A percentile compares a stretch with the other conserved stretches of the same genome.
These are phyloP conservation scores for Cymbopogon flexuosus DNA, from an alignment of 202 grass and related monocot species.

Conservation along the genomic window DNA sequence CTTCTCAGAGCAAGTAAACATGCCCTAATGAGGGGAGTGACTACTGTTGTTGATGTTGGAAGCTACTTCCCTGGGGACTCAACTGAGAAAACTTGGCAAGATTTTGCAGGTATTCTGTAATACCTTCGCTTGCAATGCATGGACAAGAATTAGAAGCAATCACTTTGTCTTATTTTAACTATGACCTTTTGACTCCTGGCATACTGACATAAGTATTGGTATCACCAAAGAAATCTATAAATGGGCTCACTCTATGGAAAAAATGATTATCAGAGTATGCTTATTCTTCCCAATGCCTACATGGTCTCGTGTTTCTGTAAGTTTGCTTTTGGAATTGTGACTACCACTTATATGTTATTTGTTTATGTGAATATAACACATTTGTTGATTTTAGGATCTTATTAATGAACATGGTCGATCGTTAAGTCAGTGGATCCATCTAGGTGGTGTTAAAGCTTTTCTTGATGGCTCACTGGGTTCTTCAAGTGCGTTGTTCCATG, in stretches of 20 bases:
- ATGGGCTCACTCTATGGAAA: slow-evolving; percentile 75
- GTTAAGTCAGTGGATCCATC: slow-evolving; percentile 79
- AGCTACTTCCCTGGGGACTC: slow-evolving; percentile 58
- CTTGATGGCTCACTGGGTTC: slow-evolving; percentile 89
- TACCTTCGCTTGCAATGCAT: not conserved
- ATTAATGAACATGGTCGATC: slow-evolving; percentile 56
- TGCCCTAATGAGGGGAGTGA: slow-evolving; percentile 75
- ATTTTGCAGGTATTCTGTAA: slow-evolving; percentile 57
- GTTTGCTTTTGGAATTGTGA: slow-evolving; percentile 27
- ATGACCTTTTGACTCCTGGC: not conserved
- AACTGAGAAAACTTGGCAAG: slow-evolving; percentile 53
- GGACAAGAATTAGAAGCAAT: not conserved
- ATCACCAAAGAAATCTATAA: slow-evolving; percentile 58
- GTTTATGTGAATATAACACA: slow-evolving; percentile 19
- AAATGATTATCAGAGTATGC: slow-evolving; percentile 80
- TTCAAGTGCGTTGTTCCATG: slow-evolving; percentile 78
- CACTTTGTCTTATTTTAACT: slow-evolving; percentile 5
- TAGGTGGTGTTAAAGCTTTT: slow-evolving; percentile 97
- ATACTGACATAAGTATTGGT: slow-evolving; percentile 2
- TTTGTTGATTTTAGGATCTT: slow-evolving; percentile 50
- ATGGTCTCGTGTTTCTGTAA: slow-evolving; percentile 64
- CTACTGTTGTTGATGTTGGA: slow-evolving; percentile 77
- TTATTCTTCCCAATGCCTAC: slow-evolving; percentile 88
- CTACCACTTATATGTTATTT: slow-evolving; percentile 17
- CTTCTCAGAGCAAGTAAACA: slow-evolving; percentile 67